A percentile compares a stretch with the other conserved stretches of the same genome.
phyloP scores from a whole-genome alignment of 805 yeast species.

The Candida bentonensis region DNA sequence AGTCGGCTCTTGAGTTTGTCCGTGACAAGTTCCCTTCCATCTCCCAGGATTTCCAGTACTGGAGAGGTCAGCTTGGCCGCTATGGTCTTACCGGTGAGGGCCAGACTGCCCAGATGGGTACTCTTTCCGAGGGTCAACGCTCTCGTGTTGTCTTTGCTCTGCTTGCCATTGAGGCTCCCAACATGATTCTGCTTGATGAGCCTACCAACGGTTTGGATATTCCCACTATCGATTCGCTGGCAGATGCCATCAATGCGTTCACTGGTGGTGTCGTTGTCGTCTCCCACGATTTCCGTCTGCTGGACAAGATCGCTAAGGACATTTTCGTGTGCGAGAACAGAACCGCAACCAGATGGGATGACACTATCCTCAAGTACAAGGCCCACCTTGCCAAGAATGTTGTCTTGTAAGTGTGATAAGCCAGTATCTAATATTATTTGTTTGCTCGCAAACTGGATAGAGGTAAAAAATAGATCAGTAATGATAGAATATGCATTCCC shows the following conservation, averaged over 20 bases:
- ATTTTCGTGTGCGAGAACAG: slow-evolving; percentile 91
- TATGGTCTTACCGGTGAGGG: slow-evolving; percentile 98
- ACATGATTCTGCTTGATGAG: slow-evolving; percentile 90
- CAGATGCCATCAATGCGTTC: slow-evolving; percentile 87
- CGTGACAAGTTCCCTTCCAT: slow-evolving; percentile 81
- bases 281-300: slow-evolving; percentile 95
- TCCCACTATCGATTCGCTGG: slow-evolving; percentile 94
- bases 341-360: slow-evolving; percentile 95
- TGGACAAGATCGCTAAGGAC: slow-evolving; percentile 95
- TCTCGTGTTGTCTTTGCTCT: slow-evolving; percentile 97
- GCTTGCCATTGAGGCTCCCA: slow-evolving; percentile 89
- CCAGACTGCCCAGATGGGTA: slow-evolving; percentile 97
- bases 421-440: background rate
- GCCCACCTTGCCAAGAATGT: slow-evolving; percentile 85
- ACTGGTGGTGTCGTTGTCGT: slow-evolving; percentile 98
- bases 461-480: background rate
- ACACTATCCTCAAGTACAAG: slow-evolving; percentile 81
- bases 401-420: slow-evolving; percentile 9
- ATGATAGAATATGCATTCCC: background rate
- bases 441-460: background rate
- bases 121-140: slow-evolving; percentile 97
- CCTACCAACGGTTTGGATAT: slow-evolving; percentile 99
- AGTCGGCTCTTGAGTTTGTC: slow-evolving; percentile 90
- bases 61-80: slow-evolving; percentile 92
- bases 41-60: slow-evolving; percentile 95